Evolutionary conservation across 2,329 filamentous ascomycete species (phyloP).

Genomic region (Sarocladium oryzae): DNA sequence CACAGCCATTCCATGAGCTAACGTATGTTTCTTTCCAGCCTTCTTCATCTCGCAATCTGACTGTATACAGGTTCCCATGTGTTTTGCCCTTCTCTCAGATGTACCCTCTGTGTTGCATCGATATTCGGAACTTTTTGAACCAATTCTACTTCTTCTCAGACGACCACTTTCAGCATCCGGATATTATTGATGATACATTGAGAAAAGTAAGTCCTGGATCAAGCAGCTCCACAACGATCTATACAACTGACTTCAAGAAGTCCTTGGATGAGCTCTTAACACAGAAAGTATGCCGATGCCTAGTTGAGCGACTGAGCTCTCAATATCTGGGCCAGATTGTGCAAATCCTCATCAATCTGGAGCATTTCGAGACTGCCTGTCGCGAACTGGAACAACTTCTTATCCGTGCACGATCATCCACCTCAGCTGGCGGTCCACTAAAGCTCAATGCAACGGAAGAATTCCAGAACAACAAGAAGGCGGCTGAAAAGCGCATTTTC

Average conservation of each 20-base stretch:
- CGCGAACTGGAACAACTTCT: slow-evolving; percentile 81
- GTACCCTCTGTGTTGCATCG: slow-evolving; percentile 97
- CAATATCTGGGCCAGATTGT: slow-evolving; percentile 98
- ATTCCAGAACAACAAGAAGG: slow-evolving; percentile 88
- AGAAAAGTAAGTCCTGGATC: slow-evolving; percentile 52
- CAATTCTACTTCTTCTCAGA: slow-evolving; percentile 98
- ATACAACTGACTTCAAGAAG: slow-evolving; percentile 35
- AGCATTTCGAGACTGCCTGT: slow-evolving; percentile 93
- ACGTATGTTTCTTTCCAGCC: slow-evolving; percentile 43
- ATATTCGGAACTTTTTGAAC: slow-evolving; percentile 94
- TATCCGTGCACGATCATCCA: slow-evolving; percentile 75
- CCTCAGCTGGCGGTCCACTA: slow-evolving; percentile 72
- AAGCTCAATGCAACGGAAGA: slow-evolving; percentile 76
- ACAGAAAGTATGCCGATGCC: slow-evolving; percentile 81
- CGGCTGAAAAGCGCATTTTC: slow-evolving; percentile 94
- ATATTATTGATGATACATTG: slow-evolving; percentile 84
- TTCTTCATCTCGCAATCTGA: slow-evolving; percentile 10
- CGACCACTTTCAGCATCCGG: slow-evolving; percentile 88
- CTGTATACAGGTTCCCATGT: slow-evolving; percentile 65
- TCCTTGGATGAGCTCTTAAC: slow-evolving; percentile 93
- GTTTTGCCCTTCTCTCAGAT: slow-evolving; percentile 98
- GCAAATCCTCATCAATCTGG: slow-evolving; percentile 94
- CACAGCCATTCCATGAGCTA: slow-evolving; percentile 67
- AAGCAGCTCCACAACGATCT: not conserved
- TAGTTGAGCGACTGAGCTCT: slow-evolving; percentile 81